Conservation (phyloP, 78 protist species). For the Dictyostelium citrinum region DNA sequence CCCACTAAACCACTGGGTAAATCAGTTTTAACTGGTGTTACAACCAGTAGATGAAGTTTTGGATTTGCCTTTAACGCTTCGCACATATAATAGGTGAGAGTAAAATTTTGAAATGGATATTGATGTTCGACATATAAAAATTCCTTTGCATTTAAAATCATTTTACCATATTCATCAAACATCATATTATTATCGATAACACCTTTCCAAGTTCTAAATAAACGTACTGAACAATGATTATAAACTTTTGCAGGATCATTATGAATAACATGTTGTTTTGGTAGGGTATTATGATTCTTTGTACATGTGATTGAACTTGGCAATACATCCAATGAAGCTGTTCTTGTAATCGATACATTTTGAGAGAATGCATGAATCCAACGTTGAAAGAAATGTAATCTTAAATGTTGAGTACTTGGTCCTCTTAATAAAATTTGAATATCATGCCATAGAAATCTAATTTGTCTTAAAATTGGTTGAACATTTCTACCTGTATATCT, state of each 20-base stretch:
- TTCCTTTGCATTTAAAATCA: conserved; percentile 79
- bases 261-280: not conserved
- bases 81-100: conserved; percentile 81
- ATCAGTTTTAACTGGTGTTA: conserved; percentile 83
- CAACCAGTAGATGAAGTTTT: conserved; percentile 70
- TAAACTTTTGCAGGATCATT: conserved; percentile 51
- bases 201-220: conserved; percentile 82
- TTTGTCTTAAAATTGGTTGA: conserved; percentile 58
- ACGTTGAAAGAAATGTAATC: conserved; percentile 78
- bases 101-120: conserved; percentile 84
- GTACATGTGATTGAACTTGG: conserved; percentile 13
- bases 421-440: conserved; percentile 77
- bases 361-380: conserved; percentile 81
- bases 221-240: conserved; percentile 30
- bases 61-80: conserved; percentile 76
- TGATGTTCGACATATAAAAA: conserved; percentile 83
- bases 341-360: conserved; percentile 50
- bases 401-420: conserved; percentile 30
- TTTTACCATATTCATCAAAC: conserved; percentile 69
- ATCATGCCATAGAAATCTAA: conserved; percentile 85
- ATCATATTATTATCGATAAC: conserved; percentile 71
- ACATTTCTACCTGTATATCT: conserved; percentile 65
- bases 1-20: conserved; percentile 83
- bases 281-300: not conserved
- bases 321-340: not conserved